A percentile compares a stretch with the other conserved stretches of the same genome.
These are phyloP conservation scores for Boletus pseudo-olivaceus DNA, from an alignment of 768 basidiomycete genomes.

Conservation along the genomic window DNA sequence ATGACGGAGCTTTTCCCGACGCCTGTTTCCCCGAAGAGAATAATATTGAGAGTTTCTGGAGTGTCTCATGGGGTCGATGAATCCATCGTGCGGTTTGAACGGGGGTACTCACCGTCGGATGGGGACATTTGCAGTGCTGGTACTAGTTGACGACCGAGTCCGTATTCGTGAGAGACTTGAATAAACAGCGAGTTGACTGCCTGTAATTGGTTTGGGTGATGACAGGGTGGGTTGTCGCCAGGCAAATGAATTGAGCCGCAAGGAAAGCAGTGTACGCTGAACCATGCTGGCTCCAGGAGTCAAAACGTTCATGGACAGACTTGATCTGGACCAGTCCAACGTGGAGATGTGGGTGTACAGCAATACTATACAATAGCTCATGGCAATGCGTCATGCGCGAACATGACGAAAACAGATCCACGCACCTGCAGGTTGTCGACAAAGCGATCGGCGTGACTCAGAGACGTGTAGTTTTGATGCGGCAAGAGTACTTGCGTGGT, in stretches of 20 bases:
- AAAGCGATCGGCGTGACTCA: neutral
- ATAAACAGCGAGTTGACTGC: neutral
- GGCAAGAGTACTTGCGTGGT: neutral
- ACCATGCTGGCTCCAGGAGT: conserved; percentile 1
- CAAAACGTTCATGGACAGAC: conserved; percentile 1
- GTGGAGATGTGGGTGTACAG: conserved; percentile 18
- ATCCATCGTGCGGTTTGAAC: neutral
- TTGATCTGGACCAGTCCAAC: conserved; percentile 9
- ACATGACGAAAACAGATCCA: conserved; percentile 23
- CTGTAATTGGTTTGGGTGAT: neutral
- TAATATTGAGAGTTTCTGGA: conserved; percentile 20
- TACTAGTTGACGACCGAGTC: neutral
- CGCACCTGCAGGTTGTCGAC: conserved; percentile 2
- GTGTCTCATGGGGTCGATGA: neutral
- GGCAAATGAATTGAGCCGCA: conserved; percentile 1
- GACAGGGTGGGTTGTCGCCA: conserved; percentile 2
- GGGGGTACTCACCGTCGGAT: conserved; percentile 13
- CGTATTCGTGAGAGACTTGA: conserved; percentile 11
- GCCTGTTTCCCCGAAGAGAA: conserved; percentile 31
- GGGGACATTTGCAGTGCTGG: conserved; percentile 15
- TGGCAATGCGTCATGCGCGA: conserved; percentile 11
- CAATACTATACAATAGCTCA: conserved; percentile 1
- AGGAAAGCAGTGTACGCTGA: conserved; percentile 3
- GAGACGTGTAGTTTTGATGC: neutral
- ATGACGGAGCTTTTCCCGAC: conserved; percentile 44